Evolutionary conservation across 306 rosid genomes (phyloP), one percentile per base, ranked within the genome.

Genomic region (Acmispon strigosus): DNA sequence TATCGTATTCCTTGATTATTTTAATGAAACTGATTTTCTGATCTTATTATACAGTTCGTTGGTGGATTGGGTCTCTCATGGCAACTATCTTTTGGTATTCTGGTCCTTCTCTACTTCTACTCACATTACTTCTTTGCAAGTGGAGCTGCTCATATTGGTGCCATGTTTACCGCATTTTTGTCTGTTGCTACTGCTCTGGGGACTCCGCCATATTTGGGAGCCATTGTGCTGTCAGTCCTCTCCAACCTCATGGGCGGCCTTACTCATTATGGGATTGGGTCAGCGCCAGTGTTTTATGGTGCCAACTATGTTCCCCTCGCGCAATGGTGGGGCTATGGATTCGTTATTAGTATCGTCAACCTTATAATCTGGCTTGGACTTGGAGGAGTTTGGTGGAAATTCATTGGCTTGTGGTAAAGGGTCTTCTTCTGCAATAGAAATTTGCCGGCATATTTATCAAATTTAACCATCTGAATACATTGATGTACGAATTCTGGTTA

Each of bases 81-180:
- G 99, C 99, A 91, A 72, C 69, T 78, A 19, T 91, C 99, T 48
- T 95, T 95, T 50, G 99, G 97, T 48, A 89, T 95, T 77, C 89
- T 95, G 41, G 97, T 91, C 78, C 96, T 95, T 45, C 96, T 95
- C 53, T 95, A 95, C 76, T 95, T 95, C 84, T 95, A 95, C 84
- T 84, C 99, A 0, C 99, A 95, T 82, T 95, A 95, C 89, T 95
- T 95, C 88, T 95, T 95, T 72, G 99, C 99, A 14, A 95, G 99
- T 75, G 99, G 97, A 66, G 99, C 99, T 43, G 99, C 99, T 75
- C 99, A 95, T 72, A 95, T 95, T 7, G 99, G 99, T 18, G 99
- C 99, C 43, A 95, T 95, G 99, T 95, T 95, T 66, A 95, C 99
- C 19, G 99, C 99, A 60, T 95, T 95, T 80, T 79, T 95, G 81